Conservation (phyloP, 2,329 filamentous ascomycete species). For the Scopulariopsis brevicaulis region DNA sequence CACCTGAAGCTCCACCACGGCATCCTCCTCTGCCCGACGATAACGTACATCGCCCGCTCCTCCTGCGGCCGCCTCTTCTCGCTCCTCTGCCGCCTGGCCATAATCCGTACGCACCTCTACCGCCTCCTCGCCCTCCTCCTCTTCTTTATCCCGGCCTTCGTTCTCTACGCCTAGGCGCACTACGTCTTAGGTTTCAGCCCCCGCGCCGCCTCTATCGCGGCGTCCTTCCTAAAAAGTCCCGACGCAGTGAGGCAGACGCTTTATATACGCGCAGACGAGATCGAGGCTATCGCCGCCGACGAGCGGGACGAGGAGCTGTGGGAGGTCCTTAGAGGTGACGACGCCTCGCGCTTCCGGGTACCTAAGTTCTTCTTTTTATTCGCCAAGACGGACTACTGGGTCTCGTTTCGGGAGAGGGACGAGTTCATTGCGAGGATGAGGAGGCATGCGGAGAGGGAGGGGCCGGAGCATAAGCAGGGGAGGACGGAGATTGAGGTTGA, state of each 20-base stretch:
- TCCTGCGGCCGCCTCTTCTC: slow-evolving; percentile 39
- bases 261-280: slow-evolving; percentile 47
- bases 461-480: slow-evolving; percentile 14
- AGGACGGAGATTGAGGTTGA: slow-evolving; percentile 41
- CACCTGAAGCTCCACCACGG: slow-evolving; percentile 34
- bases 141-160: slow-evolving; percentile 23
- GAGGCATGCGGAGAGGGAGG: slow-evolving; percentile 16
- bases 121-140: slow-evolving; percentile 28
- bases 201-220: slow-evolving; percentile 36
- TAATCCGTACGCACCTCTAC: slow-evolving; percentile 28
- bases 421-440: slow-evolving; percentile 36
- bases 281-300: slow-evolving; percentile 46
- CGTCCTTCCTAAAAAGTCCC: slow-evolving; percentile 39
- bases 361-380: slow-evolving; percentile 49
- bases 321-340: slow-evolving; percentile 22
- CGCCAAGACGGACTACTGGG: slow-evolving; percentile 50
- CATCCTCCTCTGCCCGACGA: slow-evolving; percentile 62
- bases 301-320: slow-evolving; percentile 49
- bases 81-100: slow-evolving; percentile 15
- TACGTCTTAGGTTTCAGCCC: slow-evolving; percentile 33
- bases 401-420: slow-evolving; percentile 43
- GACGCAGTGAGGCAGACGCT: slow-evolving; percentile 50
- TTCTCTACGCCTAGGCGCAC: slow-evolving; percentile 30
- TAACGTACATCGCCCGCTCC: slow-evolving; percentile 58
- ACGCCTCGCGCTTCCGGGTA: slow-evolving; percentile 4